Percentiles rank a stretch among this genome's conserved stretches.
These are phyloP conservation scores for Epichloe gansuensis DNA, from an alignment of 2,329 filamentous ascomycete species.

Conservation along the genomic window DNA sequence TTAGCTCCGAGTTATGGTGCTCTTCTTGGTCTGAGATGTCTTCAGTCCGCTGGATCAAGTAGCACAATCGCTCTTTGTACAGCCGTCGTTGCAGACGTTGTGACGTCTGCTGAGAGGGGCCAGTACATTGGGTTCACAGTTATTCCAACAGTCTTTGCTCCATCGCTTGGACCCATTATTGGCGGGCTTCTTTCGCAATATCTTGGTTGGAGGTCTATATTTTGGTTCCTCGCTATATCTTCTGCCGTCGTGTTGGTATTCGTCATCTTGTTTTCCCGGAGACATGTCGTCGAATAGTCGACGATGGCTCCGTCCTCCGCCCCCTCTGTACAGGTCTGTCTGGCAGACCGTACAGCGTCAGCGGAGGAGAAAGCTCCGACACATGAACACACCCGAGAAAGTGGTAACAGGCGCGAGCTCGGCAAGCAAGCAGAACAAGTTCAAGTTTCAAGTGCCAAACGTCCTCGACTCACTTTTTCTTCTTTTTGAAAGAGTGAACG, in stretches of 20 bases:
- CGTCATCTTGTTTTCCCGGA: conserved; percentile 41
- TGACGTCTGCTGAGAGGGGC: conserved; percentile 49
- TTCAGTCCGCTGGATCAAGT: conserved; percentile 47
- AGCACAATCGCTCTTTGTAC: conserved; percentile 45
- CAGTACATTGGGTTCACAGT: conserved; percentile 43
- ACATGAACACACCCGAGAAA: neutral
- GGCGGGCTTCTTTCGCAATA: conserved; percentile 45
- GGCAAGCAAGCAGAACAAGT: conserved; percentile 11
- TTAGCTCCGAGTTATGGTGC: conserved; percentile 35
- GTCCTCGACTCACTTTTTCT: conserved; percentile 28
- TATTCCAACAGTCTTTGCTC: conserved; percentile 35
- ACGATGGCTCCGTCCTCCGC: conserved; percentile 37
- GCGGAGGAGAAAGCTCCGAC: conserved; percentile 1
- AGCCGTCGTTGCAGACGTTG: conserved; percentile 52
- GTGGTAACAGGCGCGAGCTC: conserved; percentile 6
- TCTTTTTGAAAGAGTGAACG: conserved; percentile 29
- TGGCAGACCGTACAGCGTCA: conserved; percentile 18
- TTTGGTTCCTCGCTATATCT: conserved; percentile 48
- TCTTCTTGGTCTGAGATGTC: conserved; percentile 39
- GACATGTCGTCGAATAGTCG: conserved; percentile 36
- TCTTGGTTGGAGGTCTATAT: conserved; percentile 47
- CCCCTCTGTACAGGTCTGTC: conserved; percentile 23
- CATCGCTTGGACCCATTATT: conserved; percentile 41
- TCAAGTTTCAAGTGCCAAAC: conserved; percentile 28
- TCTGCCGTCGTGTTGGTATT: conserved; percentile 27